Conservation (phyloP, 139 green algal genomes). For the Closterium sp. region DNA sequence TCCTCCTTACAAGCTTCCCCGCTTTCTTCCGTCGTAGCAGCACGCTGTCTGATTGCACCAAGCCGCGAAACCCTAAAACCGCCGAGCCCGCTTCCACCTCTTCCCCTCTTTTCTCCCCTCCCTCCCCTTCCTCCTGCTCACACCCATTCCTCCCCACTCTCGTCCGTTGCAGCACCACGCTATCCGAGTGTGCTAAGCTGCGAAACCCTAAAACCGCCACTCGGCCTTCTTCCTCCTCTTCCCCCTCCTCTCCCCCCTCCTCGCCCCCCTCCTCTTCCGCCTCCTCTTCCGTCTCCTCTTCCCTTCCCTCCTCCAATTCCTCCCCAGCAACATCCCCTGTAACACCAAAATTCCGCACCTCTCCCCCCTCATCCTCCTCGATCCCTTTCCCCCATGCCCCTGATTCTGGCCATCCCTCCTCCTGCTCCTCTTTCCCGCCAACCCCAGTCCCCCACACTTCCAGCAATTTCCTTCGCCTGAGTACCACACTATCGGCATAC, state of each 20-base stretch:
- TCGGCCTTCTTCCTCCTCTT: neutral
- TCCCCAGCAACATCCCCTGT: neutral
- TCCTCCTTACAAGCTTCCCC: too few species aligned
- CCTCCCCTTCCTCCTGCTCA: neutral
- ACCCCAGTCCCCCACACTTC: neutral
- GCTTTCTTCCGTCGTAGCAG: neutral
- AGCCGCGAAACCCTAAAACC: neutral
- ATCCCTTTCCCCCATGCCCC: neutral
- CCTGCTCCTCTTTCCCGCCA: neutral
- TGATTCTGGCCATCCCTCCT: neutral
- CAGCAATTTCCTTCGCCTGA: neutral
- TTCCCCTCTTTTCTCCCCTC: neutral
- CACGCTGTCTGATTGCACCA: neutral
- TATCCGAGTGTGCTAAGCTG: neutral
- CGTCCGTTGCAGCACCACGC: neutral
- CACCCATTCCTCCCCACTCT: neutral
- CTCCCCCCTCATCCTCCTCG: neutral
- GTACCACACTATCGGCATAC: neutral
- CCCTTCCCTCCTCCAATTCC: neutral
- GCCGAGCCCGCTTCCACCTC: neutral
- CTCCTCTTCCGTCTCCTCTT: neutral
- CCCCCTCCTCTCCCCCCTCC: too few species aligned
- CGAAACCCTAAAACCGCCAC: neutral
- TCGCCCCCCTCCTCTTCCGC: too few species aligned
- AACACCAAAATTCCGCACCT: too few species aligned